Evolutionary conservation across 2,329 filamentous ascomycete genomes (phyloP).

Genomic region (Pseudogymnoascus sp.): DNA sequence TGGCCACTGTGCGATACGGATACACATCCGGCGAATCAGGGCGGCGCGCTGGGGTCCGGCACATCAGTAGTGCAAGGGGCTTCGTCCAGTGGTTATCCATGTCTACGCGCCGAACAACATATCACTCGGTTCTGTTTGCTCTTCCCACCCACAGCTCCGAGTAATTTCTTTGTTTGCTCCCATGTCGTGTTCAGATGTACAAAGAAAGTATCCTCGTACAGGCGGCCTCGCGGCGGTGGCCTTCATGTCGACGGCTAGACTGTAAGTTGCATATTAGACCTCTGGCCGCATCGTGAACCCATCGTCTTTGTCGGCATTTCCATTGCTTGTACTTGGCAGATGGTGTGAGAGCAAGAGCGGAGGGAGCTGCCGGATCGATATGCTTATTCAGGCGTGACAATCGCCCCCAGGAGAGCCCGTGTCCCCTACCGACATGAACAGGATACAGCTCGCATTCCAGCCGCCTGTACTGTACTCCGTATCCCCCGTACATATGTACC

Average conservation of each 20-base stretch:
- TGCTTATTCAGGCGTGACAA: not conserved
- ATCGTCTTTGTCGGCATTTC: not conserved
- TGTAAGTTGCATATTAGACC: conserved; percentile 2
- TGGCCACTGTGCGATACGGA: not conserved
- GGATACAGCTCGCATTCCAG: not conserved
- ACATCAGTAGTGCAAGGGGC: conserved; percentile 9
- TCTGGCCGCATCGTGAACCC: conserved; percentile 6
- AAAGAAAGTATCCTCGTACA: not conserved
- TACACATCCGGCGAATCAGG: not conserved
- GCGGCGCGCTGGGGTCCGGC: not conserved
- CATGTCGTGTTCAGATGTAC: not conserved
- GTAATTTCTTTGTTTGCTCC: not conserved
- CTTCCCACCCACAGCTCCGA: not conserved
- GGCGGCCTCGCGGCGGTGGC: not conserved
- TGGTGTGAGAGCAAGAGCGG: not conserved
- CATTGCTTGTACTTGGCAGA: not conserved
- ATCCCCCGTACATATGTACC: conserved; percentile 1
- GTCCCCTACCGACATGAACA: not conserved
- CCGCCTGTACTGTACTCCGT: not conserved
- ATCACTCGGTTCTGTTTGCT: not conserved
- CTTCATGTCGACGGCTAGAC: not conserved
- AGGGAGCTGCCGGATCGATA: not conserved
- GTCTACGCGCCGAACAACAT: not conserved
- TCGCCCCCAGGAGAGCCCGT: not conserved
- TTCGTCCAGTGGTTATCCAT: conserved; percentile 5